These are phyloP conservation scores for Quercus agrifolia DNA, from an alignment of 306 rosid genomes.

Conservation along the genomic window DNA sequence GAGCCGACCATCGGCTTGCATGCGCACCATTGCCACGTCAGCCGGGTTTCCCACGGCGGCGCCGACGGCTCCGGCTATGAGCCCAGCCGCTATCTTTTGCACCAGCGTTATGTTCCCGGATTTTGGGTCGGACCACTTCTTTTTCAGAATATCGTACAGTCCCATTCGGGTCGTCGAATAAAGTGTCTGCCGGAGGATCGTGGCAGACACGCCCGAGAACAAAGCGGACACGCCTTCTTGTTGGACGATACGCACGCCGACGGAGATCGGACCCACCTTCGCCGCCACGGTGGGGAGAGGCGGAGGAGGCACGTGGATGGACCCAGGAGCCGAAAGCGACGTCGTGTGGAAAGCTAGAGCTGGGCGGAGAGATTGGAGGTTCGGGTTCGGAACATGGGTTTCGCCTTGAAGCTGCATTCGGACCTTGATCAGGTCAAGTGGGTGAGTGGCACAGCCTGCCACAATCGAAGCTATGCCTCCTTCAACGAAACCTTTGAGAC, in stretches of 20 bases:
- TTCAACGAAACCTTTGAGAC: slow-evolving; percentile 61
- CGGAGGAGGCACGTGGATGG: slow-evolving; percentile 29
- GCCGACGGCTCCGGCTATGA: slow-evolving; percentile 59
- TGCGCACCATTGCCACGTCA: slow-evolving; percentile 76
- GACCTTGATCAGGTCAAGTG: slow-evolving; percentile 68
- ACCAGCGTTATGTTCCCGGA: slow-evolving; percentile 41
- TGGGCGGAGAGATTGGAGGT: slow-evolving; percentile 40
- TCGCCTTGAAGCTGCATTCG: slow-evolving; percentile 91
- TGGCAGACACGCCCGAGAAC: slow-evolving; percentile 79
- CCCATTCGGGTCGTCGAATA: slow-evolving; percentile 90
- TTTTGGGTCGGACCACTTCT: slow-evolving; percentile 60
- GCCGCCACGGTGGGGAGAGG: background rate
- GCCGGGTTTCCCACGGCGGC: slow-evolving; percentile 75
- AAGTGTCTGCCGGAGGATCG: slow-evolving; percentile 68
- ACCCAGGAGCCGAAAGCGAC: background rate
- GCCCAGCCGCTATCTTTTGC: slow-evolving; percentile 52
- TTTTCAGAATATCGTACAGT: slow-evolving; percentile 60
- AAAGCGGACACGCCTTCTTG: slow-evolving; percentile 62
- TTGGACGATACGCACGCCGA: slow-evolving; percentile 55
- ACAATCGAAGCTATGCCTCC: slow-evolving; percentile 78
- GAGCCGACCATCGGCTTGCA: slow-evolving; percentile 81
- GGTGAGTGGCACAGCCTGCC: slow-evolving; percentile 75
- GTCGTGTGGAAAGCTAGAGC: slow-evolving; percentile 43
- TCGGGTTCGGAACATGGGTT: slow-evolving; percentile 23
- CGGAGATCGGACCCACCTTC: slow-evolving; percentile 49